Evolutionary conservation across 2,329 filamentous ascomycete genomes (phyloP).

Genomic region (Penicillium sp.): DNA sequence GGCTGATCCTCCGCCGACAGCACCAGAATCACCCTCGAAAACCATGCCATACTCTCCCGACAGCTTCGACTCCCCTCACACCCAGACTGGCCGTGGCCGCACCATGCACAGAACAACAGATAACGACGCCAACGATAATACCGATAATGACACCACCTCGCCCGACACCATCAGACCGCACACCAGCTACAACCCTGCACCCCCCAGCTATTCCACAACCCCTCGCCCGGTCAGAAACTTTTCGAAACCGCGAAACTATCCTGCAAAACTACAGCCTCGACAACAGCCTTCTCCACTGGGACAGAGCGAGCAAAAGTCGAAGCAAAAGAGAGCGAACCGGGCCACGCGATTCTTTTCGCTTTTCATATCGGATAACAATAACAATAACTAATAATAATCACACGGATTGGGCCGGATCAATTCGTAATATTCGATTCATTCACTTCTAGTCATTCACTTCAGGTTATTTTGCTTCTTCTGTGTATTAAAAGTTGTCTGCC

Average conservation of each 20-base stretch:
- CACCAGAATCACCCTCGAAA: background rate
- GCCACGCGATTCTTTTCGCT: background rate
- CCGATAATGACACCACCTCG: background rate
- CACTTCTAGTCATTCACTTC: too few relatives aligned
- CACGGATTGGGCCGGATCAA: background rate
- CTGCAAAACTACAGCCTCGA: background rate
- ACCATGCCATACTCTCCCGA: conserved; percentile 6
- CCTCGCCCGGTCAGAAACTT: background rate
- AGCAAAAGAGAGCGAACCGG: background rate
- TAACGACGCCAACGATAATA: background rate
- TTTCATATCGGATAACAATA: background rate
- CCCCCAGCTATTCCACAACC: background rate
- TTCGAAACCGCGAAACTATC: background rate
- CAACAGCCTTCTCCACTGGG: background rate
- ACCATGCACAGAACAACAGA: background rate
- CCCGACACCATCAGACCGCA: background rate
- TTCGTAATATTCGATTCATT: too few relatives aligned
- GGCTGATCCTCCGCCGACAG: background rate
- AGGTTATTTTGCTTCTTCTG: too few relatives aligned
- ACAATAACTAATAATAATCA: background rate
- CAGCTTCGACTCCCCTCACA: conserved; percentile 6
- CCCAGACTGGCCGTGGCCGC: background rate
- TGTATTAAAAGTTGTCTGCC: too few relatives aligned
- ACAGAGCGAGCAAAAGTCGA: background rate
- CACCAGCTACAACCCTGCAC: background rate